These are phyloP conservation scores for Xerocomus subilludens DNA, from an alignment of 1,284 basidiomycete genomes.

Conservation along the genomic window DNA sequence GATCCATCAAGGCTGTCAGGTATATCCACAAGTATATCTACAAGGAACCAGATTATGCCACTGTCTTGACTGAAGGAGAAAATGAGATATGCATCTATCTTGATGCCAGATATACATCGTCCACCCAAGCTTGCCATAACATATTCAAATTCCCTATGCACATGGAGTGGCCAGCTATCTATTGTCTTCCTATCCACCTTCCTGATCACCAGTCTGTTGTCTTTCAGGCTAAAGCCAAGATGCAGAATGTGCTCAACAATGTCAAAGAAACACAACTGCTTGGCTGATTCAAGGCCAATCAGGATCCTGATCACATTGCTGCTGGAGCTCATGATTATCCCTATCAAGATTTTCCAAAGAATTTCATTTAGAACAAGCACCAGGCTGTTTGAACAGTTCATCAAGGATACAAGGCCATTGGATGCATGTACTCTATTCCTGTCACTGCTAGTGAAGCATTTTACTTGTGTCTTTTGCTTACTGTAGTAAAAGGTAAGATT, in stretches of 20 bases:
- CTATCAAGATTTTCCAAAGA: slow-evolving; percentile 59
- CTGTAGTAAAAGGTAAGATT: slow-evolving; percentile 43
- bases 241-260: slow-evolving; percentile 36
- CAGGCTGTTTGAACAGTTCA: not conserved
- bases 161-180: slow-evolving; percentile 34
- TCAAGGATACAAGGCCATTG: slow-evolving; percentile 45
- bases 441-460: slow-evolving; percentile 50
- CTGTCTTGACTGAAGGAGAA: slow-evolving; percentile 29
- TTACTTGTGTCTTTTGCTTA: slow-evolving; percentile 54
- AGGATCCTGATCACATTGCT: slow-evolving; percentile 39
- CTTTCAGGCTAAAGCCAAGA: slow-evolving; percentile 46
- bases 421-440: slow-evolving; percentile 51
- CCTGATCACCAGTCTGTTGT: slow-evolving; percentile 52
- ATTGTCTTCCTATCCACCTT: slow-evolving; percentile 34
- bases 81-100: slow-evolving; percentile 35
- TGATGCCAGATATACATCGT: slow-evolving; percentile 38
- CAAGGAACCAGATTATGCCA: slow-evolving; percentile 56
- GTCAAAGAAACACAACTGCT: slow-evolving; percentile 48
- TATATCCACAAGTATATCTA: slow-evolving; percentile 61
- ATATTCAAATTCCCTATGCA: slow-evolving; percentile 42
- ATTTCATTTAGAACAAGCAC: slow-evolving; percentile 37
- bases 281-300: slow-evolving; percentile 59
- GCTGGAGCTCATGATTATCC: slow-evolving; percentile 48
- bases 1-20: slow-evolving; percentile 51
- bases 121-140: slow-evolving; percentile 32